Conservation (phyloP, 805 yeast species). For the Candida methanosorbosa region DNA sequence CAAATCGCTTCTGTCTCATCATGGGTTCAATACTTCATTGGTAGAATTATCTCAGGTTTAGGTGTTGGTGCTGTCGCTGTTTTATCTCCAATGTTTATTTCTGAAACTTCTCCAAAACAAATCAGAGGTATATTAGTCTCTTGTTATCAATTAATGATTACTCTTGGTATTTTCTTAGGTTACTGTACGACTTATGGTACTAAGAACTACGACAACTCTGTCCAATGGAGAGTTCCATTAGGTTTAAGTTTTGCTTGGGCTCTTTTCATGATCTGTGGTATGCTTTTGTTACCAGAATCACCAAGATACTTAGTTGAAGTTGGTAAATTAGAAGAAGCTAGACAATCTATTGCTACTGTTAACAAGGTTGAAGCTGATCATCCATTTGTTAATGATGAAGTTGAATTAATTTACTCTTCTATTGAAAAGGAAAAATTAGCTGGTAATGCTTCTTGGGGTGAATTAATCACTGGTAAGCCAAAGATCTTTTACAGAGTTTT, state of each 20-base stretch:
- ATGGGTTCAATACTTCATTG: constrained; percentile 61
- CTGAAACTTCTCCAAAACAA: constrained; percentile 63
- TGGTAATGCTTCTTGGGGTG: constrained; percentile 43
- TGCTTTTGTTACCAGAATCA: constrained; percentile 58
- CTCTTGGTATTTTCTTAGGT: constrained; percentile 65
- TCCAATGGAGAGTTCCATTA: constrained; percentile 64
- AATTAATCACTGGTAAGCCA: constrained; percentile 42
- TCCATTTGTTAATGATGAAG: constrained; percentile 23
- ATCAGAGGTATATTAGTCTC: constrained; percentile 67
- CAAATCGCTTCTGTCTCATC: constrained; percentile 46
- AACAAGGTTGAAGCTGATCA: constrained; percentile 27
- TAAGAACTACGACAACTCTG: constrained; percentile 33
- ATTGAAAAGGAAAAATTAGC: constrained; percentile 39
- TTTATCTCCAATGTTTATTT: constrained; percentile 48
- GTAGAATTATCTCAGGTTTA: constrained; percentile 50
- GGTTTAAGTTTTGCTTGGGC: constrained; percentile 48
- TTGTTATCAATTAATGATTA: constrained; percentile 61
- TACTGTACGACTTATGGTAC: constrained; percentile 63
- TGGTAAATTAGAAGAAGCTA: constrained; percentile 45
- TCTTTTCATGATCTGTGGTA: constrained; percentile 42
- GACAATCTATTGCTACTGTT: constrained; percentile 39
- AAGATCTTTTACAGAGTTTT: constrained; percentile 30
- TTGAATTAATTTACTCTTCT: constrained; percentile 33
- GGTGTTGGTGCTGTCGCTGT: constrained; percentile 50
- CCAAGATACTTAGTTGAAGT: constrained; percentile 59